These are phyloP conservation scores for Urochloa ruziziensis DNA, from an alignment of 176 grass and related monocot genomes.

Conservation along the genomic window DNA sequence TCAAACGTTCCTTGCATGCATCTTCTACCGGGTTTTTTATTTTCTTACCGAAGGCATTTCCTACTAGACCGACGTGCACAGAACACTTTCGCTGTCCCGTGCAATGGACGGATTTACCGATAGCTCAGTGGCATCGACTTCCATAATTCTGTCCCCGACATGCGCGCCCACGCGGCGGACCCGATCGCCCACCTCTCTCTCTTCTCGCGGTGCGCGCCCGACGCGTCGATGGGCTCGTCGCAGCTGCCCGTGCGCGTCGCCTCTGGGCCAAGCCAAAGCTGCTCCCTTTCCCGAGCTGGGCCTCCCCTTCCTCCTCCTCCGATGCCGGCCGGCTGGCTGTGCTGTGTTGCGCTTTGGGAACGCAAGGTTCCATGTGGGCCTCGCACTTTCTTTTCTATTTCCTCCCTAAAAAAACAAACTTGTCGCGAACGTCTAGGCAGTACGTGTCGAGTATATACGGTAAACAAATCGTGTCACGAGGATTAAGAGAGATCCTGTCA, in stretches of 20 bases:
- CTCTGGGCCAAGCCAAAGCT: neutral
- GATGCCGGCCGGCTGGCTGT: neutral
- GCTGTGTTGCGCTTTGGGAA: neutral
- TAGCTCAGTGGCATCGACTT: slow-evolving; percentile 30
- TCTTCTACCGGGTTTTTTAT: too few relatives aligned
- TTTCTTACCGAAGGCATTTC: neutral
- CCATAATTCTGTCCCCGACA: slow-evolving; percentile 29
- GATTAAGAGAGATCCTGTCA: slow-evolving; percentile 29
- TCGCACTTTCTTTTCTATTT: neutral
- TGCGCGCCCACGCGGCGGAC: slow-evolving; percentile 21
- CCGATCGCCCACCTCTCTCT: too few relatives aligned
- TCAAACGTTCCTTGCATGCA: too few relatives aligned
- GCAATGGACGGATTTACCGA: neutral
- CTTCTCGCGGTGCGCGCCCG: slow-evolving; percentile 2
- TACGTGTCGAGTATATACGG: slow-evolving; percentile 22
- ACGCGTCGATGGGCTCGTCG: slow-evolving; percentile 18
- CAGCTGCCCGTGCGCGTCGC: neutral
- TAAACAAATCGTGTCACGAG: neutral
- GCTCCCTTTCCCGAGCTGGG: neutral
- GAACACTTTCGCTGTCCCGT: neutral
- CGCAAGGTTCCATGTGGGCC: slow-evolving; percentile 4
- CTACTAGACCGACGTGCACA: neutral
- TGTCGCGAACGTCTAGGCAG: neutral
- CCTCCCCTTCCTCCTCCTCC: neutral
- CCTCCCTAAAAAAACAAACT: neutral